A percentile compares a stretch with the other conserved stretches of the same genome.
Conservation (phyloP, 2,329 filamentous ascomycete genomes). For the Phialemonium atrogriseum region DNA sequence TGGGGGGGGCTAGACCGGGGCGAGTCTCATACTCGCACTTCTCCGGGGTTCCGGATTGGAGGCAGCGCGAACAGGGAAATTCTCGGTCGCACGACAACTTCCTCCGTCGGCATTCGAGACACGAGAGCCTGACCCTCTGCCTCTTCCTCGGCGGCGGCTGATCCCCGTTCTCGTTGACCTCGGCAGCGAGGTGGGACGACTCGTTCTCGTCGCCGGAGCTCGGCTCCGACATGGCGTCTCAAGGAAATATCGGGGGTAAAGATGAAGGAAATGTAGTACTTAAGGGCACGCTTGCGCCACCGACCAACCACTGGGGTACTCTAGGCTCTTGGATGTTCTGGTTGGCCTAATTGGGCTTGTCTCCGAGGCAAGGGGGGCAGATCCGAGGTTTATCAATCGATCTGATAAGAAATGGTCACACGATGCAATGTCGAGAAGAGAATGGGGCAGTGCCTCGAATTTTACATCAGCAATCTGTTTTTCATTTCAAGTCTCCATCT, state of each 20-base stretch:
- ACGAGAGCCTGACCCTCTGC: slow-evolving; percentile 51
- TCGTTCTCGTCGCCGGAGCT: slow-evolving; percentile 12
- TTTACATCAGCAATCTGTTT: background rate
- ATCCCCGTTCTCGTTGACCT: slow-evolving; percentile 5
- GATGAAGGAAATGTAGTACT: background rate
- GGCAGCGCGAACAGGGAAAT: slow-evolving; percentile 52
- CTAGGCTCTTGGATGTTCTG: slow-evolving; percentile 1
- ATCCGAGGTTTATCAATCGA: slow-evolving; percentile 11
- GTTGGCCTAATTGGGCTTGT: no score
- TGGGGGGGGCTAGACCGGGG: slow-evolving; percentile 26
- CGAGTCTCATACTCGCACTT: slow-evolving; percentile 50
- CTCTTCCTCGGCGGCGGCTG: slow-evolving; percentile 42
- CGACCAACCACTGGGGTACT: no score
- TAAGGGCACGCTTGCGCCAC: background rate
- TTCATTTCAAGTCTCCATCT: no score
- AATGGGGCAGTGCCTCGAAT: slow-evolving; percentile 4
- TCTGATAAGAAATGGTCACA: slow-evolving; percentile 10
- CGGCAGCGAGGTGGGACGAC: slow-evolving; percentile 9
- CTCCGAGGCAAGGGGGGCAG: slow-evolving; percentile 1
- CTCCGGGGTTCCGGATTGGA: slow-evolving; percentile 53
- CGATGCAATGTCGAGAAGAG: slow-evolving; percentile 6
- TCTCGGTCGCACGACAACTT: slow-evolving; percentile 56
- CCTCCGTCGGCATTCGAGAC: slow-evolving; percentile 50
- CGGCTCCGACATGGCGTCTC: slow-evolving; percentile 18
- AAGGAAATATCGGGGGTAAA: no score